These are phyloP conservation scores for Allium fistulosum DNA, from an alignment of 106 monocot genomes.

Conservation along the genomic window DNA sequence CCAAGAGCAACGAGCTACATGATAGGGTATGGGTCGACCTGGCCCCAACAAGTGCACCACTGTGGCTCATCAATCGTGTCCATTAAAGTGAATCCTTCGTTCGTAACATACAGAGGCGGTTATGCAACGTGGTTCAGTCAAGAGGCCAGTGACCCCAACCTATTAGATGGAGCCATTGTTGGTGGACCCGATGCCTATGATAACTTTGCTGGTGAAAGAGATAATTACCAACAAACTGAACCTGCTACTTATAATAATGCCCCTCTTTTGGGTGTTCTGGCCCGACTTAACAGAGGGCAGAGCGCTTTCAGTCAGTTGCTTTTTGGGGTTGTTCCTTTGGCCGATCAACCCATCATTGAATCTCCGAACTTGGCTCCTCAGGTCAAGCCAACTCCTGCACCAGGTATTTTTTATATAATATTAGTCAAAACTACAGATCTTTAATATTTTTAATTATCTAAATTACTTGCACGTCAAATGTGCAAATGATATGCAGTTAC, in stretches of 20 bases:
- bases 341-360: neutral
- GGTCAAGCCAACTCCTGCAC: conserved; percentile 25
- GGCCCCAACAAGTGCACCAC: conserved; percentile 89
- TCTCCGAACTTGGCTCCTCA: neutral
- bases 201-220: conserved; percentile 74
- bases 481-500: conserved; percentile 7
- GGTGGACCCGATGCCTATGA: conserved; percentile 86
- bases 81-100: conserved; percentile 55
- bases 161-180: conserved; percentile 84
- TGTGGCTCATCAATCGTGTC: conserved; percentile 88
- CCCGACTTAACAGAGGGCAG: conserved; percentile 58
- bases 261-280: conserved; percentile 70
- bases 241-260: conserved; percentile 90
- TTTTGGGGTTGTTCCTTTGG: conserved; percentile 12
- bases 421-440: too few species aligned
- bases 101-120: conserved; percentile 75
- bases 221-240: conserved; percentile 91
- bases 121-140: conserved; percentile 68
- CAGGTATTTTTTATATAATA: conserved; percentile 12
- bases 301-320: conserved; percentile 43
- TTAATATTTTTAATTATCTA: neutral
- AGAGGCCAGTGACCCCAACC: conserved; percentile 62
- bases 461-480: neutral
- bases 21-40: conserved; percentile 80
- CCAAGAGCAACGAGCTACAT: conserved; percentile 97